Base-by-base conservation (phyloP, 225 moss, liverwort and hornwort species). In the Pseudoscleropodium purum region DNA sequence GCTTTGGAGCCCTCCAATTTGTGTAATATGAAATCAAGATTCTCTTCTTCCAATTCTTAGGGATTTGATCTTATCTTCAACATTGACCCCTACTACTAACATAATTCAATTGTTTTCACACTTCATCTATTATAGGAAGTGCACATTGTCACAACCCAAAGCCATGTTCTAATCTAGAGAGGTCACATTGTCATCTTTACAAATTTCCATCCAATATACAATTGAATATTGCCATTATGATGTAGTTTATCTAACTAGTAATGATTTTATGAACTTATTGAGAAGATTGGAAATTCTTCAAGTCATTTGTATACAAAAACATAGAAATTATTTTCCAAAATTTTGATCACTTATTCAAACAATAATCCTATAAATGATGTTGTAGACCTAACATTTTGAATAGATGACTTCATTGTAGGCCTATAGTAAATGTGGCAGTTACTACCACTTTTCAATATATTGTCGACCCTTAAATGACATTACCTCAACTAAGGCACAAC, bases 301-400 rank as follows among this genome's bases (percentile, higher is more conserved):
- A 11, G 25, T 60, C 5, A 17, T 73, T 27, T 6, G 5, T 24
- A 1, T 70, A 13, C 1, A 5, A 43, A 73, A 73, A 10, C 0
- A 1, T 27, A 4, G 5, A 41, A 34, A 76, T 34, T 33, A 1
- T 29, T 20, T 34, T 21, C 4, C 3, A 34, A 6, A 24, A 0
- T 23, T 29, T 36, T 3, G 0, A 23, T 52, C 3, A 74, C 5
- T 29, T 74, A 15, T 27, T 3, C 0, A 29, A 0, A 29, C 3
- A 29, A 6, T 6, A 14, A 45, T 0, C 5, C 2, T 72, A 13
- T 5, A 41, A 41, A 0, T n/a, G 8, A 74, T 4, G 4, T 17
- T 45, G 30, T 8, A 0, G 0, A 15, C 8, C 12, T 27, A 15
- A 73, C 3, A 43, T 16, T 9, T 73, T 1, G 0, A 18, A 11